Percentiles rank a stretch among this genome's conserved stretches.
Evolutionary conservation across 2,329 filamentous ascomycete species (phyloP).

Genomic region (Cladobotryum protrusum): DNA sequence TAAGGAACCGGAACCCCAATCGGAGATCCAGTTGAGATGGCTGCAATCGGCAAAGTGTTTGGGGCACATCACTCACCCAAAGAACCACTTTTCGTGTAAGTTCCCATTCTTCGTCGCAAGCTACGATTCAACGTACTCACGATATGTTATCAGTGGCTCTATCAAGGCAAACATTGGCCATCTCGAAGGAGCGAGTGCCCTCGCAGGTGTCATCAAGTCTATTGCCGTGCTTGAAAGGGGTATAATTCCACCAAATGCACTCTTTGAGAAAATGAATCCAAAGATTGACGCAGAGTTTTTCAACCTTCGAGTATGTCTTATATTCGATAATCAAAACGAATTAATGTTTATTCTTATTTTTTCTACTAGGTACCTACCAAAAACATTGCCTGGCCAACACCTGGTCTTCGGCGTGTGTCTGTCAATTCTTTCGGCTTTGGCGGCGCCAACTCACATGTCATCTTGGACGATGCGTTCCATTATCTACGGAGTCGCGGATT

Average conservation of each 20-base stretch:
- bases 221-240: neutral
- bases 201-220: neutral
- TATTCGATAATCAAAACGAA: too few relatives aligned
- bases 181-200: neutral
- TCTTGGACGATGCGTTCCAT: constrained; percentile 21
- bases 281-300: constrained; percentile 13
- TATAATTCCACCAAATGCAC: neutral
- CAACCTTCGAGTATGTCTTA: neutral
- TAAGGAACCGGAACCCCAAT: neutral
- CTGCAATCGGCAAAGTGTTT: neutral
- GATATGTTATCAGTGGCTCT: neutral
- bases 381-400: neutral
- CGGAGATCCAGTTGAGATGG: neutral
- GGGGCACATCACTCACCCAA: neutral
- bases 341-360: too few relatives aligned
- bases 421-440: constrained; percentile 34
- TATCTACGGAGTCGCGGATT: neutral
- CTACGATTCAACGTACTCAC: too few relatives aligned
- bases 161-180: neutral
- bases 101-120: too few relatives aligned
- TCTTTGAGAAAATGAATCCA: neutral
- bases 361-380: neutral
- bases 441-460: constrained; percentile 35
- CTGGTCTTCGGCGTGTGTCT: constrained; percentile 10
- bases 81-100: neutral